Evolutionary conservation across 2,329 filamentous ascomycete species (phyloP).

Genomic region (Scorias spongiosa): DNA sequence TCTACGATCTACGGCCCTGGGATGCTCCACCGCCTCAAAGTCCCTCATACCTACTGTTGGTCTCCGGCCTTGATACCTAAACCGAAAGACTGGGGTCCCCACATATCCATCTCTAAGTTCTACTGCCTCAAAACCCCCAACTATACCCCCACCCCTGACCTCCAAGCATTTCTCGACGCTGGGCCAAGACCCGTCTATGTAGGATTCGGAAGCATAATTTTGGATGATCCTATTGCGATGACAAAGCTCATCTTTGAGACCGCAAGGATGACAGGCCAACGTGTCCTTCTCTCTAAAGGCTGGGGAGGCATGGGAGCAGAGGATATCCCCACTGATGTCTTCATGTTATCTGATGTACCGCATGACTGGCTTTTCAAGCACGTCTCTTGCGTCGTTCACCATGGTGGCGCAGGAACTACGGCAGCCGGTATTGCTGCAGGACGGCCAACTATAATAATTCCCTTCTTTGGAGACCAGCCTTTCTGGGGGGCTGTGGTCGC

Average conservation of each 20-base stretch:
- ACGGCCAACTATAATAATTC: slow-evolving; percentile 36
- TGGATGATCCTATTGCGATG: slow-evolving; percentile 54
- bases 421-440: slow-evolving; percentile 38
- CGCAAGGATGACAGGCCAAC: slow-evolving; percentile 32
- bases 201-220: slow-evolving; percentile 64
- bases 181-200: slow-evolving; percentile 61
- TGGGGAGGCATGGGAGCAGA: slow-evolving; percentile 27
- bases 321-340: slow-evolving; percentile 18
- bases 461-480: slow-evolving; percentile 41
- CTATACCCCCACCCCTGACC: slow-evolving; percentile 47
- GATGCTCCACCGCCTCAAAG: slow-evolving; percentile 1
- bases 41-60: slow-evolving; percentile 6
- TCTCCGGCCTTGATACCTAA: slow-evolving; percentile 58
- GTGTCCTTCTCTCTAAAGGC: slow-evolving; percentile 35
- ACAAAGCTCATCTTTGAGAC: slow-evolving; percentile 55
- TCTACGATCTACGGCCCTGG: background rate
- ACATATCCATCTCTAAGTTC: slow-evolving; percentile 21
- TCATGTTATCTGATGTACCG: slow-evolving; percentile 35
- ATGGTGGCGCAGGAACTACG: slow-evolving; percentile 42
- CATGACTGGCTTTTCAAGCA: slow-evolving; percentile 40
- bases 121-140: slow-evolving; percentile 50
- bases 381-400: slow-evolving; percentile 36
- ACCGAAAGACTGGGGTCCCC: slow-evolving; percentile 47
- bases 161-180: slow-evolving; percentile 46
- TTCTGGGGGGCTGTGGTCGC: slow-evolving; percentile 37